Base-by-base conservation (phyloP, 2,329 filamentous ascomycete species). In the Fusarium temperatum region DNA sequence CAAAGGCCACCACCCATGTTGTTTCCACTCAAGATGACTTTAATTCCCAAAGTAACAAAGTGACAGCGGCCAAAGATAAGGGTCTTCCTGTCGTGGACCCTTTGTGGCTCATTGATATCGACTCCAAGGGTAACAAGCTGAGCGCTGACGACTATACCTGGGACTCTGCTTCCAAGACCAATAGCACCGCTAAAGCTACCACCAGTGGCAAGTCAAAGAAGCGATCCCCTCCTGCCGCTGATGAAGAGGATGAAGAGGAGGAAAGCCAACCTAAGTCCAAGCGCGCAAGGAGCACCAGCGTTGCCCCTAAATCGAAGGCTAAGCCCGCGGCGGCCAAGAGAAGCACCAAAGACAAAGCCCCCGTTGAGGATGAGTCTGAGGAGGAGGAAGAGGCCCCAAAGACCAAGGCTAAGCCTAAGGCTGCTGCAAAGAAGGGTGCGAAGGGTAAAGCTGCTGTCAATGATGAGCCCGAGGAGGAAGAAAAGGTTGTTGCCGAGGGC, bases 41-140 rank as follows among this genome's bases (percentile, higher is more conserved):
- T 71, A 81, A 85, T 13, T 87, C 85, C 50, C 80, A 81, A 2
- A 85, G 86, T 1, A 78, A 82, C 48, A 92, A 92, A 77, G 86
- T 89, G 72, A 83, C 83, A 74, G 80, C 87, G 22, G 88, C 86
- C 9, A 79, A 83, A 15, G 74, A 83, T 18, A 83, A 86, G 39
- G 83, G 80, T 26, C 81, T 92, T 18, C 85, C 85, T 6, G 85
- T 94, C 51, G 86, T 94, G 32, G 84, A 81, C 15, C 79, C 91
- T 1, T 82, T 88, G 20, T 94, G 92, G 92, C 82, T 91, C n/a
- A 72, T 88, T 5, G 86, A 90, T n/a, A 90, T 86, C 28, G 82
- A 87, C 42, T 66, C 71, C 15, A 64, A 79, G 44, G 73, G 76
- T 30, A 75, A 71, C 55, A 73, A 75, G 48, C 69, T 80, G 18